Percentiles rank a stretch among this genome's conserved stretches.
Conservation (phyloP, 2,329 filamentous ascomycete species). For the Amesomyces nigricolor region DNA sequence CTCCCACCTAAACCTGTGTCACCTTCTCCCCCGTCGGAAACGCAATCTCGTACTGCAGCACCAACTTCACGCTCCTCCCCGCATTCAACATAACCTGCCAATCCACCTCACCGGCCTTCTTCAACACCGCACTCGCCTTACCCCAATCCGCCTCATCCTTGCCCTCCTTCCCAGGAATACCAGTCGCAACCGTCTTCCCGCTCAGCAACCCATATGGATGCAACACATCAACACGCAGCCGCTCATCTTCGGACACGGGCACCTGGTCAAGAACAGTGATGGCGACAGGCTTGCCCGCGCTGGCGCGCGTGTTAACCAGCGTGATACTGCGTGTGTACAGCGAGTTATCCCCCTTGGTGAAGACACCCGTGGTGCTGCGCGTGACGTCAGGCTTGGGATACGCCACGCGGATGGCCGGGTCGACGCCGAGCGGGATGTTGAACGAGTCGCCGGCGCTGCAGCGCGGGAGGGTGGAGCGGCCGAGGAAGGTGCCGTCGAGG, state of each 20-base stretch:
- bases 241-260: constrained; percentile 56
- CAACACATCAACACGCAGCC: constrained; percentile 46
- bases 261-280: constrained; percentile 55
- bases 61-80: constrained; percentile 51
- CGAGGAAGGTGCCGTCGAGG: constrained; percentile 59
- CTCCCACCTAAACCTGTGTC: constrained; percentile 21
- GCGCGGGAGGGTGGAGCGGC: constrained; percentile 49
- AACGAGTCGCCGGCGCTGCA: constrained; percentile 52
- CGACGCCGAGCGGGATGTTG: constrained; percentile 51
- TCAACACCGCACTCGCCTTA: constrained; percentile 46
- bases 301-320: constrained; percentile 45
- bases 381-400: constrained; percentile 53
- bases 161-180: constrained; percentile 24
- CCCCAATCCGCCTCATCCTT: constrained; percentile 45
- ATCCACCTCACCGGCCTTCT: constrained; percentile 51
- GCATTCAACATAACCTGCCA: constrained; percentile 56
- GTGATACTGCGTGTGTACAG: constrained; percentile 45
- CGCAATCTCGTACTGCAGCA: constrained; percentile 56
- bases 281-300: constrained; percentile 36
- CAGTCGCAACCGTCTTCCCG: constrained; percentile 26
- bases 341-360: constrained; percentile 48
- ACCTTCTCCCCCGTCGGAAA: constrained; percentile 46
- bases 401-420: constrained; percentile 49
- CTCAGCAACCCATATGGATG: constrained; percentile 43
- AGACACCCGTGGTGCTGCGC: constrained; percentile 46